Evolutionary conservation across 495 filamentous ascomycete genomes (phyloP).

Genomic region (Aspergillus coremiiformis): DNA sequence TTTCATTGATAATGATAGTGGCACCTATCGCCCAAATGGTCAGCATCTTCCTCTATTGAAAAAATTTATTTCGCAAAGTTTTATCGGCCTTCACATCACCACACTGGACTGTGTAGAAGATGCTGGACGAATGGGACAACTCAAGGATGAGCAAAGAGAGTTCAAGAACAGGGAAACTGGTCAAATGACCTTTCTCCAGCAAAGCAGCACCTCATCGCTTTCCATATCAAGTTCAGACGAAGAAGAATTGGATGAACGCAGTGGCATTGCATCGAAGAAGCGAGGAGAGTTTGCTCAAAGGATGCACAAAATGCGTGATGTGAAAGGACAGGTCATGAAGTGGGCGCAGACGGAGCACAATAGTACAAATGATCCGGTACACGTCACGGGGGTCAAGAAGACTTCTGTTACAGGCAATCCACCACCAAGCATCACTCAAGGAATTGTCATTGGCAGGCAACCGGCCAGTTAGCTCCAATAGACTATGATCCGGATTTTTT

Average conservation of each 20-base stretch:
- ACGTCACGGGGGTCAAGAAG: not conserved
- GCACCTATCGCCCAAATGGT: slow-evolving; percentile 83
- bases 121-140: slow-evolving; percentile 50
- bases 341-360: slow-evolving; percentile 30
- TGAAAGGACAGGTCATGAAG: slow-evolving; percentile 34
- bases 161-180: slow-evolving; percentile 55
- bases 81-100: slow-evolving; percentile 65
- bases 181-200: slow-evolving; percentile 58
- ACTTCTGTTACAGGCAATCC: not conserved
- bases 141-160: slow-evolving; percentile 59
- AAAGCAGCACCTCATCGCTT: slow-evolving; percentile 46
- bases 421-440: not conserved
- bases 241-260: slow-evolving; percentile 56
- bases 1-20: slow-evolving; percentile 89
- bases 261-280: slow-evolving; percentile 27
- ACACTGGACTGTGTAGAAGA: slow-evolving; percentile 61
- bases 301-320: slow-evolving; percentile 37
- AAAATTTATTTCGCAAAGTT: slow-evolving; percentile 57
- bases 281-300: slow-evolving; percentile 25
- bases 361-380: not conserved
- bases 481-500: not conserved
- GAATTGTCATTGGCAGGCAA: not conserved
- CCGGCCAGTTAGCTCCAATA: not conserved
- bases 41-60: slow-evolving; percentile 62
- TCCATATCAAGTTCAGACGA: slow-evolving; percentile 67